Percentiles rank a stretch among this genome's conserved stretches.
Evolutionary conservation across 495 filamentous ascomycete species (phyloP).

Genomic region (Pyrenula aspistea): DNA sequence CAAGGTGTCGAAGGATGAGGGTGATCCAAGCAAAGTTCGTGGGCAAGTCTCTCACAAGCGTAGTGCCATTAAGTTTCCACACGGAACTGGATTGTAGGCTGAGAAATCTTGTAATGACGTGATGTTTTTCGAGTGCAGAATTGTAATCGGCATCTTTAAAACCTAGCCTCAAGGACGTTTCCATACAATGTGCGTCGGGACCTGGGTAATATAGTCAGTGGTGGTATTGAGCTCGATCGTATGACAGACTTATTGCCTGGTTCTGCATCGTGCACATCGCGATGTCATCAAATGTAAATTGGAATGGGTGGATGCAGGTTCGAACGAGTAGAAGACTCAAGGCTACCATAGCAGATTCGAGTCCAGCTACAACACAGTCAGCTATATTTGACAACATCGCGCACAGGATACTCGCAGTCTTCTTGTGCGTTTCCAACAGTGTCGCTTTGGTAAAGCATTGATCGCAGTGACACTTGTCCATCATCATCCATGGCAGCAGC

Average conservation of each 20-base stretch:
- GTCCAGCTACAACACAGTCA: neutral
- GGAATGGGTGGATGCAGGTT: neutral
- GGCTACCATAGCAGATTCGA: neutral
- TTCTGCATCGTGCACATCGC: neutral
- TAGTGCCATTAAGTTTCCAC: conserved; percentile 44
- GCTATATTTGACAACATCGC: neutral
- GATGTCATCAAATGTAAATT: conserved; percentile 6
- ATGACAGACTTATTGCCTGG: neutral
- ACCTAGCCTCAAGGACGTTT: neutral
- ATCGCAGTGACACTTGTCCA: conserved; percentile 48
- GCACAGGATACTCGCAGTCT: too few species aligned
- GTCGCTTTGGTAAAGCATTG: conserved; percentile 20
- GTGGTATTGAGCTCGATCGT: too few species aligned
- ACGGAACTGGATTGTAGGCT: conserved; percentile 60
- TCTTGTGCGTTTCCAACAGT: neutral
- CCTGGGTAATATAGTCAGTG: neutral
- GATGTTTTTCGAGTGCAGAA: conserved; percentile 42
- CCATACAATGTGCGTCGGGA: neutral
- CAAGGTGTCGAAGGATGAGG: conserved; percentile 58
- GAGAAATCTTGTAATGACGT: conserved; percentile 53
- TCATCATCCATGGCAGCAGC: conserved; percentile 53
- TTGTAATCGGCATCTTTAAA: neutral
- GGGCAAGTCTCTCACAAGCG: conserved; percentile 35
- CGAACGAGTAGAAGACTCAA: neutral
- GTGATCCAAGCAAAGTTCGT: conserved; percentile 65